phyloP scores from a whole-genome alignment of 2,329 filamentous ascomycete species.

The Penicillium occitanis region DNA sequence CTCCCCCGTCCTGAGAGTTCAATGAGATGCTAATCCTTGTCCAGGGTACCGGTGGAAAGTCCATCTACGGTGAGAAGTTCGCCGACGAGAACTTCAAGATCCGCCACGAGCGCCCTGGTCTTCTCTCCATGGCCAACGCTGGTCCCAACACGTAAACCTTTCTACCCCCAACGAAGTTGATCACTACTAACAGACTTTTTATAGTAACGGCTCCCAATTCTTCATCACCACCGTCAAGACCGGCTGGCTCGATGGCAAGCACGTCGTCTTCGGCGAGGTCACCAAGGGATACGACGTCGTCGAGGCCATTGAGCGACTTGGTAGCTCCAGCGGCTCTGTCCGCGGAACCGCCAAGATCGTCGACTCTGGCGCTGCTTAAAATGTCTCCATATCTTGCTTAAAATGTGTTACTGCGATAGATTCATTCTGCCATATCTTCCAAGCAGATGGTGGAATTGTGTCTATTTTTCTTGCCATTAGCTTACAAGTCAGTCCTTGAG shows the following conservation, averaged over 20 bases:
- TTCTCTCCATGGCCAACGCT: slow-evolving; percentile 94
- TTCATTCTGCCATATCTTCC: neutral
- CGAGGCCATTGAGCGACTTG: slow-evolving; percentile 60
- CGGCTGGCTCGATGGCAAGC: slow-evolving; percentile 66
- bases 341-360: slow-evolving; percentile 54
- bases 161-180: neutral
- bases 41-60: slow-evolving; percentile 86
- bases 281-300: slow-evolving; percentile 57
- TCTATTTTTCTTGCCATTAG: slow-evolving; percentile 18
- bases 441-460: neutral
- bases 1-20: neutral
- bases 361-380: slow-evolving; percentile 44
- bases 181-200: neutral
- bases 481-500: slow-evolving; percentile 12
- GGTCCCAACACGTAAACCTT: slow-evolving; percentile 78
- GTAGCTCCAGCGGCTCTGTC: slow-evolving; percentile 53
- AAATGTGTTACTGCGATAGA: slow-evolving; percentile 4
- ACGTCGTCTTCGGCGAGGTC: slow-evolving; percentile 68
- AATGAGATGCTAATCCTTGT: slow-evolving; percentile 3
- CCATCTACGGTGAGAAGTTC: slow-evolving; percentile 95
- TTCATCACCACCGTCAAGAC: slow-evolving; percentile 70
- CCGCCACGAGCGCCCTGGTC: slow-evolving; percentile 72
- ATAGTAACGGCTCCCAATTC: slow-evolving; percentile 70
- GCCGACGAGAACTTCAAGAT: slow-evolving; percentile 84
- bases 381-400: slow-evolving; percentile 8